Base-by-base conservation (phyloP, 768 basidiomycete genomes). In the Podaxis sp. region DNA sequence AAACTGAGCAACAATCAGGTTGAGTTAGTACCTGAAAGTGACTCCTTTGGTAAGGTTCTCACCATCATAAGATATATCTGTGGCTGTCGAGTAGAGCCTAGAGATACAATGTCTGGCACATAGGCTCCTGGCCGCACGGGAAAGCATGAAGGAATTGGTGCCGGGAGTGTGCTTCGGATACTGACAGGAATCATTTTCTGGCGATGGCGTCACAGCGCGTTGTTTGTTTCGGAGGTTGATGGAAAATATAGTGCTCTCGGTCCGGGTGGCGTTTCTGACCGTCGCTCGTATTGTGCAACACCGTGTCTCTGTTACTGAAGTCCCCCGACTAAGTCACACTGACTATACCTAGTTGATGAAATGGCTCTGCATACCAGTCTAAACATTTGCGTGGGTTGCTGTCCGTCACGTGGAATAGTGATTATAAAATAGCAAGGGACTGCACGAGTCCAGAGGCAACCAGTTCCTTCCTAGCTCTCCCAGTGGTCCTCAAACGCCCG, bases 1-100 rank as follows among this genome's bases (percentile, higher is more conserved):
- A 93, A 0, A 94, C 92, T 84, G 29, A 38, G n/a, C 6, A n/a
- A 6, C 5, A 9, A 8, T n/a, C 11, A 38, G 12, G 11, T 4
- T 6, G 22, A 37, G 46, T 40, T 22, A 9, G 15, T 46, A 22
- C 15, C 17, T 13, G 40, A 53, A 41, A 19, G 22, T 2, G 22
- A n/a, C 3, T 9, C 37, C 25, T 9, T 3, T 27, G 5, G 24
- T 9, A n/a, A 7, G 8, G 5, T 13, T 50, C 63, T 33, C 19
- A 65, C 66, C 67, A 52, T 65, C 64, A 50, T 65, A 65, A n/a
- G 47, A 24, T 27, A 25, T 25, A 37, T 49, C 46, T 37, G 9
- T 24, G 22, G 55, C 29, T 13, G 55, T 46, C 11, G 64, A 65
- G 54, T 57, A 65, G 43, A 53, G 53, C 7, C 50, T n/a, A 29